Evolutionary conservation across 2,329 filamentous ascomycete species (phyloP).

Genomic region (Lojkania enalia): DNA sequence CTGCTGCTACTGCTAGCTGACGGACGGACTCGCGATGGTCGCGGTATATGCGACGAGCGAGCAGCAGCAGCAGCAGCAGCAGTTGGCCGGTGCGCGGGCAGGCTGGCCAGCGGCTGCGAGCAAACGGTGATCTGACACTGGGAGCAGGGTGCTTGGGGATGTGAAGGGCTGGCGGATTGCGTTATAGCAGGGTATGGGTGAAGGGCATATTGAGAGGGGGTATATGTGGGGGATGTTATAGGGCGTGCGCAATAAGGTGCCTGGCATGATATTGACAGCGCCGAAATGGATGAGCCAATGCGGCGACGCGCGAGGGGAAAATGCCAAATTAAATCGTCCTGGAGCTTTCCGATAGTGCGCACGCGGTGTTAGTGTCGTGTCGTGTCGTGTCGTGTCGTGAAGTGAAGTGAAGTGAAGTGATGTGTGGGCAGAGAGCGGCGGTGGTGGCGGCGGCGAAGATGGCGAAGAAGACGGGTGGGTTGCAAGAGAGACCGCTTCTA

Average conservation of each 20-base stretch:
- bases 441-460: too few species aligned
- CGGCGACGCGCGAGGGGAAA: constrained; percentile 11
- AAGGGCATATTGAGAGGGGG: constrained; percentile 26
- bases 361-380: constrained; percentile 3
- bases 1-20: constrained; percentile 13
- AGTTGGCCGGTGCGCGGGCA: constrained; percentile 8
- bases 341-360: constrained; percentile 11
- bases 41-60: constrained; percentile 9
- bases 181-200: constrained; percentile 27
- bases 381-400: too few species aligned
- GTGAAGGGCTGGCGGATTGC: constrained; percentile 18
- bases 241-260: constrained; percentile 19
- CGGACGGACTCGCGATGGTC: constrained; percentile 13
- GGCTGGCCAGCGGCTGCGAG: too few species aligned
- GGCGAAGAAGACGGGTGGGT: too few species aligned
- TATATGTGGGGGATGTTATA: constrained; percentile 38
- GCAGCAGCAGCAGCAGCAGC: constrained; percentile 1
- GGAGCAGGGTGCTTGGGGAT: constrained; percentile 15
- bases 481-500: too few species aligned
- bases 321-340: constrained; percentile 15
- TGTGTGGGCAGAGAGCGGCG: too few species aligned
- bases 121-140: constrained; percentile 22
- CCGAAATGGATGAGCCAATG: constrained; percentile 15
- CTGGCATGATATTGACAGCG: constrained; percentile 22
- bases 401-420: too few species aligned